phyloP scores from a whole-genome alignment of 2,329 filamentous ascomycete genomes.

The Hymenotorrendiella dingleyae region DNA sequence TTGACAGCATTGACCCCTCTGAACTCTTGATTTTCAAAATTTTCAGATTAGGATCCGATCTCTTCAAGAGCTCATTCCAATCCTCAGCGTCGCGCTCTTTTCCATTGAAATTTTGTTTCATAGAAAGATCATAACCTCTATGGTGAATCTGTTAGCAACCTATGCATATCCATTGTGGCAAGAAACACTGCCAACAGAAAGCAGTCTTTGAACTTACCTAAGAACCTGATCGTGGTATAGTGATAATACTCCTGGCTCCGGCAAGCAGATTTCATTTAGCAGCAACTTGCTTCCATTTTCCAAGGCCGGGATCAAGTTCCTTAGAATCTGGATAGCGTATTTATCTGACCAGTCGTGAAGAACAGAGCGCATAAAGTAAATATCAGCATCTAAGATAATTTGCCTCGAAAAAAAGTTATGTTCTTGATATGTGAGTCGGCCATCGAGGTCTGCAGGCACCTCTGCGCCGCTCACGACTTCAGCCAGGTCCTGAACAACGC shows the following conservation, averaged over 20 bases:
- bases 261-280: constrained; percentile 5
- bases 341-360: constrained; percentile 44
- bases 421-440: constrained; percentile 24
- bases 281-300: constrained; percentile 35
- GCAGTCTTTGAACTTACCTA: constrained; percentile 1
- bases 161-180: no score
- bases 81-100: constrained; percentile 29
- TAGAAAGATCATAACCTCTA: constrained; percentile 43
- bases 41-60: constrained; percentile 17
- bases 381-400: constrained; percentile 35
- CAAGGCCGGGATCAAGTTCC: constrained; percentile 35
- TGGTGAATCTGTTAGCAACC: neutral
- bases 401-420: constrained; percentile 43
- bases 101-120: constrained; percentile 41
- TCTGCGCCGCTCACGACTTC: constrained; percentile 31
- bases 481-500: constrained; percentile 29
- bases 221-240: neutral
- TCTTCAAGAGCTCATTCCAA: constrained; percentile 26
- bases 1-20: neutral
- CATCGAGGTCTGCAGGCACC: constrained; percentile 13
- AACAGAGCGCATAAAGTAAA: constrained; percentile 41
- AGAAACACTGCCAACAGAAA: neutral
- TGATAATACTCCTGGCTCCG: neutral
- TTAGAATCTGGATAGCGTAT: constrained; percentile 32
- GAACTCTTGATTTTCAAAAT: neutral